Conservation (phyloP, 352 stramenopile species). For the Globisporangium solare region DNA sequence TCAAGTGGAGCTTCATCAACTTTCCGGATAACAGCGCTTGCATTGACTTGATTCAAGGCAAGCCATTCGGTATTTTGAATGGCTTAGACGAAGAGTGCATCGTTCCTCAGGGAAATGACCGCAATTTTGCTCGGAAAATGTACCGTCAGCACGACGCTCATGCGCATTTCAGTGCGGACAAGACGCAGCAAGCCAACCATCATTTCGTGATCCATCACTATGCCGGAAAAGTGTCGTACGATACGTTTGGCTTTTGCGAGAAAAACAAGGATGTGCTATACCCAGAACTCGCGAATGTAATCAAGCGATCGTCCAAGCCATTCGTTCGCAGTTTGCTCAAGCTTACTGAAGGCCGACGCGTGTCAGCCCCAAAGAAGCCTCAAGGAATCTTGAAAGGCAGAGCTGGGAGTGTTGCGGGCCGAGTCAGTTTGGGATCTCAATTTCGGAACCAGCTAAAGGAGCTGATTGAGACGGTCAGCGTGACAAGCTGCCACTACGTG, state of each 20-base stretch:
- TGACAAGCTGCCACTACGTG: constrained; percentile 96
- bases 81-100: constrained; percentile 90
- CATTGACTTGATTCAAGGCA: constrained; percentile 86
- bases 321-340: constrained; percentile 66
- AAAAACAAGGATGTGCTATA: constrained; percentile 95
- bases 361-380: constrained; percentile 14
- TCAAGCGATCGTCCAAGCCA: constrained; percentile 63
- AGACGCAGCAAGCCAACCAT: constrained; percentile 77
- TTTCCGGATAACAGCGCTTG: constrained; percentile 89
- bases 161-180: constrained; percentile 68
- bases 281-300: constrained; percentile 71
- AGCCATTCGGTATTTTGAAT: constrained; percentile 80
- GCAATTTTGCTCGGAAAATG: constrained; percentile 83
- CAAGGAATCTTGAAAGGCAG: constrained; percentile 29
- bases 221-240: constrained; percentile 91
- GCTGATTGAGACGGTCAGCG: constrained; percentile 92
- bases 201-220: constrained; percentile 90
- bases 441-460: constrained; percentile 91
- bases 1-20: constrained; percentile 88
- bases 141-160: constrained; percentile 68
- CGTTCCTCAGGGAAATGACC: constrained; percentile 81
- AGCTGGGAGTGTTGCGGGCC: constrained; percentile 30
- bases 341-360: constrained; percentile 12
- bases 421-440: constrained; percentile 75
- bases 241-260: constrained; percentile 92